Base-by-base conservation (phyloP, 129 eudicot species). In the Helichrysum umbraculigerum region DNA sequence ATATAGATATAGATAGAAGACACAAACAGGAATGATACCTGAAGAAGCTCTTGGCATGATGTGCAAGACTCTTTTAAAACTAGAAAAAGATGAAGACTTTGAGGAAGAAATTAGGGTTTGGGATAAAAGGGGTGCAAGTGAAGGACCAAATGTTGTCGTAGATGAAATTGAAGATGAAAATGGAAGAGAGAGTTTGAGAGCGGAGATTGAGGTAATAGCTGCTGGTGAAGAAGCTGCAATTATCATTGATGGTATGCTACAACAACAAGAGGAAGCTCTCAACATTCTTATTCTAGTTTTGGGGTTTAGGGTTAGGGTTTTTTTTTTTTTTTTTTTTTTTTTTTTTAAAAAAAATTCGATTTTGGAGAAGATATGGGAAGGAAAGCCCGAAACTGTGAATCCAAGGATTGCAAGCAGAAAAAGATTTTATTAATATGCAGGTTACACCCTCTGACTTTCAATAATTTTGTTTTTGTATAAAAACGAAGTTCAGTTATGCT, bases 181-280 rank as follows among this genome's bases (percentile, higher is more conserved):
- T 17, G 60, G 64, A 67, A 52, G 78, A 30, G 75, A 29, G 19
- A 79, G 34, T 51, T 29, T 71, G 28, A 80, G 63, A 41, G 83
- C 66, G 34, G 67, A 64, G 44, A 79, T 3, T 14, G 54, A 15
- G 47, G 66, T 71, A 73, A 72, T 62, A 19, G 79, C 79, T n/a
- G 79, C 71, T 63, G 79, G 71, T 22, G 79, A 63, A 47, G 77
- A 61, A 61, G 67, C 34, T 21, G 66, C 33, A 0, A 10, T 61
- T 25, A 61, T 74, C 9, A 72, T 35, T 70, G 82, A 71, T 22
- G 66, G 72, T 10, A 79, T 54, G 19, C 62, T 78, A 57, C 11
- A 17, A 61, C 67, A 61, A 50, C 56, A 47, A 17, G 50, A 61
- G 61, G 42, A 47, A 78, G 44, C 77, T 71, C 77, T 78, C 66